Evolutionary conservation across 345 rosid genomes (phyloP).

Genomic region (Ceriops decandra): DNA sequence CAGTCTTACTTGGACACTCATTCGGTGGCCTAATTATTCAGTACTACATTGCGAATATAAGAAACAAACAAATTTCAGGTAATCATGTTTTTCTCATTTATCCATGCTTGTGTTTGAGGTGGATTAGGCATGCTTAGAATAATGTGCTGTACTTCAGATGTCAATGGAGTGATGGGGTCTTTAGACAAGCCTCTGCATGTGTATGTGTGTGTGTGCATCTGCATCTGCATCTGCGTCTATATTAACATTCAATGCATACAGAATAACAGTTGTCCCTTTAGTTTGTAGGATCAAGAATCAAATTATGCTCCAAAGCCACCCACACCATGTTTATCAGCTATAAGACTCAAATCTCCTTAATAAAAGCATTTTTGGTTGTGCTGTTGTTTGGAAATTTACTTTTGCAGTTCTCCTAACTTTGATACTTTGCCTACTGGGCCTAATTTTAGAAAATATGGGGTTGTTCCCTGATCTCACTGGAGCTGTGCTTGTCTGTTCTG

Average conservation of each 20-base stretch:
- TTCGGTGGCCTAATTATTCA: slow-evolving; percentile 89
- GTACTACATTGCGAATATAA: slow-evolving; percentile 58
- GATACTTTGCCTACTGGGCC: slow-evolving; percentile 16
- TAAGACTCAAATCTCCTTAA: background rate
- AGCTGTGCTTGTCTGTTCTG: slow-evolving; percentile 75
- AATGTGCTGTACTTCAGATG: too few relatives aligned
- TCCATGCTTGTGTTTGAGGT: background rate
- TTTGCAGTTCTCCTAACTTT: slow-evolving; percentile 4
- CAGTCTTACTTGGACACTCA: slow-evolving; percentile 83
- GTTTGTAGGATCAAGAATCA: background rate
- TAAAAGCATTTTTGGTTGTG: background rate
- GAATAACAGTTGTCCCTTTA: background rate
- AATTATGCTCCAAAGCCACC: background rate
- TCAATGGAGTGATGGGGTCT: background rate
- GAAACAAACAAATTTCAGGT: slow-evolving; percentile 38
- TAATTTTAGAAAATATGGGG: slow-evolving; percentile 33
- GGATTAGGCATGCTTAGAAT: background rate
- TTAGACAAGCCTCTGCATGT: background rate
- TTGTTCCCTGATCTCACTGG: slow-evolving; percentile 60
- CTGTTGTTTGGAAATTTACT: background rate
- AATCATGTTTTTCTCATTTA: slow-evolving; percentile 8
- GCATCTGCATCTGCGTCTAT: too few relatives aligned
- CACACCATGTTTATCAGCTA: background rate
- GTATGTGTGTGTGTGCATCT: too few relatives aligned
- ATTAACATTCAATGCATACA: too few relatives aligned